Evolutionary conservation across 2,329 filamentous ascomycete species (phyloP), one percentile per base, ranked within the genome.

Genomic region (Calonectria hawksworthii): DNA sequence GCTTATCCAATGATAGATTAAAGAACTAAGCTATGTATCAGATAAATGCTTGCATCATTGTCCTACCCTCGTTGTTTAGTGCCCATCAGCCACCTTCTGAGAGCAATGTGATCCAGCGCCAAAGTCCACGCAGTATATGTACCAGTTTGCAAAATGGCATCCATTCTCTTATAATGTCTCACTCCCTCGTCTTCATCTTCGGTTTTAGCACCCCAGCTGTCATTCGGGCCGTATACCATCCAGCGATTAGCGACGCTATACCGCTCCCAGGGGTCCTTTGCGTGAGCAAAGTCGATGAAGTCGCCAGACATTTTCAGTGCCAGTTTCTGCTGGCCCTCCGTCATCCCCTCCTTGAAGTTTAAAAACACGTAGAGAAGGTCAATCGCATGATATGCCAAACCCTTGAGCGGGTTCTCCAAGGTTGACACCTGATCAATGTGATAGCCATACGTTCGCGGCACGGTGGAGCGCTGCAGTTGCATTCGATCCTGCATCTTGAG

Each of bases 391-490:
- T 78, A 77, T 0, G 76, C 73, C 18, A 70, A 28, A 9, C 75
- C 75, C 10, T 76, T 77, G 21, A 73, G 59, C 0, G 59, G 32
- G 28, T 68, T 63, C 0, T 78, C 76, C 21, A 70, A 66, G 0
- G 75, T 65, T 52, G 66, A 77, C 0, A 68, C 51, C 38, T 78
- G 73, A 7, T 78, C 75, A 16, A 78, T 74, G 26, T 78, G 76
- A 10, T 77, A 78, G 2, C 74, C 68, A 13, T 70, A 77, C 1
- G 75, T 76, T 11, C 61, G 73, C 23, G 36, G 30, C 26, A 74
- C 56, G 0, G 66, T 1, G 3, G 73, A 78, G 1, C 68, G 36
- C 14, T 74, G 73, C 10, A 38, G 32, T 8, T 65, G 50, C 0
- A 77, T n/a, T 68, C 76, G 73, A 13, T 77, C 74, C 8, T 77